Percentiles rank a stretch among this genome's conserved stretches.
These are phyloP conservation scores for Rhizopus stolonifer DNA, from an alignment of 371 early-diverging fungal genomes.

Conservation along the genomic window DNA sequence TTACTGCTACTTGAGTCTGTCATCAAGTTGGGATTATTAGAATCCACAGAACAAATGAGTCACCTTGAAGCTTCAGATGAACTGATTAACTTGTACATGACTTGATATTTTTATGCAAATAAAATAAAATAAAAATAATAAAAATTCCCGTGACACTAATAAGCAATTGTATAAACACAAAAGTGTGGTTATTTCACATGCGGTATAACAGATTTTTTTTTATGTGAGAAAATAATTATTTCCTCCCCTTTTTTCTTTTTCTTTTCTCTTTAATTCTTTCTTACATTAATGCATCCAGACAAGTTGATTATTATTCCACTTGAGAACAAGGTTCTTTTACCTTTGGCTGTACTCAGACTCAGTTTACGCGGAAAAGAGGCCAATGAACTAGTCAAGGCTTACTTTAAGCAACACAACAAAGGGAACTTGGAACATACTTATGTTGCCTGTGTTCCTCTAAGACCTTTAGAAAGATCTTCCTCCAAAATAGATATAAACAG, in stretches of 20 bases:
- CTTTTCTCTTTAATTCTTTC: neutral
- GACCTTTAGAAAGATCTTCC: slow-evolving; percentile 1
- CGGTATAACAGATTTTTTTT: slow-evolving; percentile 5
- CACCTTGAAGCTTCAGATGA: slow-evolving; percentile 74
- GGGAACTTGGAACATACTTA: slow-evolving; percentile 8
- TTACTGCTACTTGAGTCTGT: slow-evolving; percentile 69
- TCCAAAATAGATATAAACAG: neutral
- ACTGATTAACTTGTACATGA: slow-evolving; percentile 60
- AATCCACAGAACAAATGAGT: slow-evolving; percentile 58
- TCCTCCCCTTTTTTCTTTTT: slow-evolving; percentile 1
- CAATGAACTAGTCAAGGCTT: slow-evolving; percentile 25
- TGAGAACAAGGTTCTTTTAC: slow-evolving; percentile 35
- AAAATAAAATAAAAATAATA: neutral
- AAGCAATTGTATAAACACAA: neutral
- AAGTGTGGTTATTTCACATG: slow-evolving; percentile 28
- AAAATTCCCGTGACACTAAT: slow-evolving; percentile 9
- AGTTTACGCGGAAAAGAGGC: slow-evolving; percentile 38
- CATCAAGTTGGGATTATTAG: slow-evolving; percentile 62
- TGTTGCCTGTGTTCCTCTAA: slow-evolving; percentile 30
- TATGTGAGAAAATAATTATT: neutral
- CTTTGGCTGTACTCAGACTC: slow-evolving; percentile 33
- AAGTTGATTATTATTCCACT: slow-evolving; percentile 34
- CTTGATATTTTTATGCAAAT: slow-evolving; percentile 11
- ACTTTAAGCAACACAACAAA: slow-evolving; percentile 18
- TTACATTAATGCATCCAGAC: slow-evolving; percentile 17